Conservation (phyloP, 1,139 yeast genomes). For the Magnusiomyces paraingens region DNA sequence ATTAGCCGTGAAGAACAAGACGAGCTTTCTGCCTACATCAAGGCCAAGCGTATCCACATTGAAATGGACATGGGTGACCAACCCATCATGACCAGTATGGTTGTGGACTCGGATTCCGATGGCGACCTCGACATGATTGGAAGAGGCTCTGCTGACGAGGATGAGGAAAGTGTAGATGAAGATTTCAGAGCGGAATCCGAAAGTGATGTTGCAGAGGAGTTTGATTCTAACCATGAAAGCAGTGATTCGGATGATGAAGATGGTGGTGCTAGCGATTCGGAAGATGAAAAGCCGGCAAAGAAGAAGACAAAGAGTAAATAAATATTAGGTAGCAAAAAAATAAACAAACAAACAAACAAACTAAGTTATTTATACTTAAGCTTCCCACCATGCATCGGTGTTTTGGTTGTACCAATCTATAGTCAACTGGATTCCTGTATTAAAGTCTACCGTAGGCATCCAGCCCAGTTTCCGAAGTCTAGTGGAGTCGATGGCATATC, state of each 20-base stretch:
- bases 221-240: conserved; percentile 62
- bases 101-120: conserved; percentile 15
- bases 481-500: conserved; percentile 41
- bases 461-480: conserved; percentile 44
- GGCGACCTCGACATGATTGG: conserved; percentile 20
- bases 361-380: neutral
- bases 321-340: neutral
- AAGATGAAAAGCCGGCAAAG: conserved; percentile 28
- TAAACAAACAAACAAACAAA: neutral
- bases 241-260: conserved; percentile 62
- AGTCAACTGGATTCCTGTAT: conserved; percentile 36
- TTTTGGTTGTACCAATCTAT: conserved; percentile 33
- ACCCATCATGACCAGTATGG: conserved; percentile 11
- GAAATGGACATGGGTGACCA: conserved; percentile 52
- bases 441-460: conserved; percentile 38
- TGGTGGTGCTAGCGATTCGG: conserved; percentile 28
- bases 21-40: conserved; percentile 66
- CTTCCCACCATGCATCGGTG: conserved; percentile 20
- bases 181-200: conserved; percentile 60
- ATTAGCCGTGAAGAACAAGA: conserved; percentile 88
- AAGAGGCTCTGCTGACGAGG: conserved; percentile 45
- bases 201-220: conserved; percentile 81
- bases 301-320: conserved; percentile 29
- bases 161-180: conserved; percentile 47
- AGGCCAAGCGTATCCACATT: conserved; percentile 69